Conservation (phyloP, 768 basidiomycete genomes). For the Collybiopsis confluens region DNA sequence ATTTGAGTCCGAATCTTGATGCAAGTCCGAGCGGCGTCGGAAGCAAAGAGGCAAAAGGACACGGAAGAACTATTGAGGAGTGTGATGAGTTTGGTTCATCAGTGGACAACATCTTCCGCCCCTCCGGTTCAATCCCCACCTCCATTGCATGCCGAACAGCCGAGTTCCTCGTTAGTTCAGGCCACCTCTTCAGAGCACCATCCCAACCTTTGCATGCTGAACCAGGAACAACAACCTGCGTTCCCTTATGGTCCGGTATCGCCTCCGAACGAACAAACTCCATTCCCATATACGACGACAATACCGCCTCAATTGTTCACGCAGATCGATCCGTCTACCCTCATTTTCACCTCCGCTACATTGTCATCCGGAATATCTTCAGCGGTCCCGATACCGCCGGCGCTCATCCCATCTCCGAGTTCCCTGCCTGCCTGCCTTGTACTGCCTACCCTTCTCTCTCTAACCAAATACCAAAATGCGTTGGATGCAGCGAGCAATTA, state of each 20-base stretch:
- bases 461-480: constrained; percentile 35
- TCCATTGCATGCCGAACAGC: too few species aligned
- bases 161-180: too few species aligned
- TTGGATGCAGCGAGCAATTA: constrained; percentile 49
- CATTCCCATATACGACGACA: too few species aligned
- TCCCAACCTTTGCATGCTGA: too few species aligned
- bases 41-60: constrained; percentile 15
- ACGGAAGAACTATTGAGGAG: not conserved
- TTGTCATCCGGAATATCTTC: not conserved
- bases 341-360: too few species aligned
- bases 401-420: constrained; percentile 2
- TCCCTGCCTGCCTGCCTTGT: constrained; percentile 8
- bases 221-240: too few species aligned
- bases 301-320: too few species aligned
- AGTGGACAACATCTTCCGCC: constrained; percentile 25
- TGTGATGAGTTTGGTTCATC: not conserved
- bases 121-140: not conserved
- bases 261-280: too few species aligned
- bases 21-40: constrained; percentile 40
- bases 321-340: too few species aligned
- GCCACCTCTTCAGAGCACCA: too few species aligned
- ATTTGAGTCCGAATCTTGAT: constrained; percentile 53
- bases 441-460: constrained; percentile 17
- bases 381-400: not conserved
- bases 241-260: too few species aligned